Percentiles rank a stretch among this genome's conserved stretches.
Conservation (phyloP, 1,284 basidiomycete genomes). For the Cryptococcus sp. region DNA sequence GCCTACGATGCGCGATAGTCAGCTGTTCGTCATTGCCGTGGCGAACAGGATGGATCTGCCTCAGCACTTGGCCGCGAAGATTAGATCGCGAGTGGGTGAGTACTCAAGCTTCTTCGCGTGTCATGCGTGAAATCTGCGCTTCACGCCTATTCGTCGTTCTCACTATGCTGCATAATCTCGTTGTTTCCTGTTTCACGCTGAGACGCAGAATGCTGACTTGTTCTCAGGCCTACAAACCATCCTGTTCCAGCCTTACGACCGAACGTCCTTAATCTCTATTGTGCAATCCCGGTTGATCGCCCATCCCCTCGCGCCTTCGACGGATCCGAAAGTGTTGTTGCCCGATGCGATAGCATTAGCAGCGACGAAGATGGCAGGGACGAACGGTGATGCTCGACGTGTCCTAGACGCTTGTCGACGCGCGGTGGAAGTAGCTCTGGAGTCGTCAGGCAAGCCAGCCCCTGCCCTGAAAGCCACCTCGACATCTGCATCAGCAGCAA, state of each 20-base stretch:
- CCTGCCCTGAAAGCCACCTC: background rate
- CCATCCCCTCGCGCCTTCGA: constrained; percentile 58
- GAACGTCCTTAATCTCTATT: constrained; percentile 78
- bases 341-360: constrained; percentile 83
- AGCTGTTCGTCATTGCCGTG: constrained; percentile 92
- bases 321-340: constrained; percentile 63
- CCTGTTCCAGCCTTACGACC: constrained; percentile 90
- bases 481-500: background rate
- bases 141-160: background rate
- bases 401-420: constrained; percentile 92
- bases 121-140: background rate
- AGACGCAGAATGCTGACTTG: background rate
- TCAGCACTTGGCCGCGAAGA: constrained; percentile 88
- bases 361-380: constrained; percentile 85
- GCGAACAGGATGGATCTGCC: constrained; percentile 99
- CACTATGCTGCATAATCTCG: no score
- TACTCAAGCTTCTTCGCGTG: constrained; percentile 4
- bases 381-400: constrained; percentile 91
- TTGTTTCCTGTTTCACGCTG: no score
- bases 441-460: constrained; percentile 13
- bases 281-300: constrained; percentile 72
- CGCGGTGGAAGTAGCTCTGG: constrained; percentile 73
- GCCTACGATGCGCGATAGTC: constrained; percentile 84
- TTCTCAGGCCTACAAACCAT: constrained; percentile 85
- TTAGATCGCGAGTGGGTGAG: constrained; percentile 85